Conservation (phyloP, 805 yeast species). For the Ogataea minuta region DNA sequence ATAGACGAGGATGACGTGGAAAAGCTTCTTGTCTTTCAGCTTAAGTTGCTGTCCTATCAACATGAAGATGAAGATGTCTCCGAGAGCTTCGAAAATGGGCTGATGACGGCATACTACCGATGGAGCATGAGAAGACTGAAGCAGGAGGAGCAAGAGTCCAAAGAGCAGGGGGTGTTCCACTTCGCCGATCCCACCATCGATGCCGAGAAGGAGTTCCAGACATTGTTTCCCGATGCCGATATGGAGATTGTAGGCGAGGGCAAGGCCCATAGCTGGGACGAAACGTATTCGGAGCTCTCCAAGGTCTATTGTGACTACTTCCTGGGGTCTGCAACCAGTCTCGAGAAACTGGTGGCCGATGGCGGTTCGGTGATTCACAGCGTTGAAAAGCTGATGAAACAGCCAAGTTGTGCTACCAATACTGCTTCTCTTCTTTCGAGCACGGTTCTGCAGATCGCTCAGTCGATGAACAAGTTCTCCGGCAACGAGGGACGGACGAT, state of each 20-base stretch:
- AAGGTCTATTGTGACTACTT: constrained; percentile 46
- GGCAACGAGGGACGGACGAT: constrained; percentile 21
- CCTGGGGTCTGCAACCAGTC: constrained; percentile 1
- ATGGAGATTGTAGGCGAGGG: constrained; percentile 46
- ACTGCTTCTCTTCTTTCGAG: constrained; percentile 36
- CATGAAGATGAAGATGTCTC: constrained; percentile 19
- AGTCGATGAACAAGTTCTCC: constrained; percentile 33
- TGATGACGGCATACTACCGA: constrained; percentile 66
- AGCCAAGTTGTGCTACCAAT: constrained; percentile 23
- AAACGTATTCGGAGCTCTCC: constrained; percentile 48
- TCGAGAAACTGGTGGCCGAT: constrained; percentile 33
- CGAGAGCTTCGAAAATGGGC: constrained; percentile 41
- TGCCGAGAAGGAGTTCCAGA: constrained; percentile 73
- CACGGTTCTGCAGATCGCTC: constrained; percentile 34
- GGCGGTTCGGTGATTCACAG: constrained; percentile 39
- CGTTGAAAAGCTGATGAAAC: constrained; percentile 26
- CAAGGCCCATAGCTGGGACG: constrained; percentile 38
- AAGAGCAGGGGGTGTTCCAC: constrained; percentile 62
- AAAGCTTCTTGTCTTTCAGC: constrained; percentile 45
- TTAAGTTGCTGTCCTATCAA: constrained; percentile 43
- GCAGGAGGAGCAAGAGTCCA: constrained; percentile 59
- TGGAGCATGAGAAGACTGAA: constrained; percentile 78
- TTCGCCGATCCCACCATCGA: constrained; percentile 62
- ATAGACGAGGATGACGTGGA: constrained; percentile 51
- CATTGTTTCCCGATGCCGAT: constrained; percentile 86